Percentiles rank a stretch among this genome's conserved stretches.
Evolutionary conservation across 2,329 filamentous ascomycete genomes (phyloP).

Genomic region (Ceratocystis cacaofunesta): DNA sequence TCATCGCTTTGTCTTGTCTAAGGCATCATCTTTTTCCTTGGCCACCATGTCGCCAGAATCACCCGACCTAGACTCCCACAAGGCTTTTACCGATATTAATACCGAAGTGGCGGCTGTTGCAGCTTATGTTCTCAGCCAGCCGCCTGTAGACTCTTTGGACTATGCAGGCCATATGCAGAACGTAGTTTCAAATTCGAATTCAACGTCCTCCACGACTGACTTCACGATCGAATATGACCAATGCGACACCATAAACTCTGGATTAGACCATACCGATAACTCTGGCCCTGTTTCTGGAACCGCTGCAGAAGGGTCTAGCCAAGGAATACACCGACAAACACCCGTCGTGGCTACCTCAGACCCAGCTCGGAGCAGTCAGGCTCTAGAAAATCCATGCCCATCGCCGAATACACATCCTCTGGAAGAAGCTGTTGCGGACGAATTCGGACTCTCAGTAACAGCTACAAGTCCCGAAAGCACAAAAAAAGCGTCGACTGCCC

Average conservation of each 20-base stretch:
- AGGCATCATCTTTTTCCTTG: not conserved
- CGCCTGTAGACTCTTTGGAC: not conserved
- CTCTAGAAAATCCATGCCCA: conserved; percentile 27
- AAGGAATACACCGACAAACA: not conserved
- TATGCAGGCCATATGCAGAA: not conserved
- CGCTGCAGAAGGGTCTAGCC: not conserved
- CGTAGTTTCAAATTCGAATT: not conserved
- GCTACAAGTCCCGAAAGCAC: conserved; percentile 22
- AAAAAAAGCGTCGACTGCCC: conserved; percentile 32
- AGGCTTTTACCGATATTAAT: conserved; percentile 14
- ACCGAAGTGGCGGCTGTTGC: conserved; percentile 18
- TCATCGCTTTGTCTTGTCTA: not conserved
- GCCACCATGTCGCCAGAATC: not conserved
- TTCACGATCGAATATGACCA: not conserved
- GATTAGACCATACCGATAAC: not conserved
- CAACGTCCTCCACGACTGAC: not conserved
- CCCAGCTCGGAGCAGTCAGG: conserved; percentile 27
- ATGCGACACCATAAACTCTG: too few relatives aligned
- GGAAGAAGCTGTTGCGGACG: conserved; percentile 41
- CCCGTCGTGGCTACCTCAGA: conserved; percentile 3
- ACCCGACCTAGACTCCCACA: conserved; percentile 7
- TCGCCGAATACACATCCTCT: conserved; percentile 33
- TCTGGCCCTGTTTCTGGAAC: not conserved
- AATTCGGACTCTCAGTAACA: conserved; percentile 36
- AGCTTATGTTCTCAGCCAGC: conserved; percentile 3